A percentile compares a stretch with the other conserved stretches of the same genome.
Evolutionary conservation across 2,329 filamentous ascomycete genomes (phyloP).

Genomic region (Emergomyces orientalis): DNA sequence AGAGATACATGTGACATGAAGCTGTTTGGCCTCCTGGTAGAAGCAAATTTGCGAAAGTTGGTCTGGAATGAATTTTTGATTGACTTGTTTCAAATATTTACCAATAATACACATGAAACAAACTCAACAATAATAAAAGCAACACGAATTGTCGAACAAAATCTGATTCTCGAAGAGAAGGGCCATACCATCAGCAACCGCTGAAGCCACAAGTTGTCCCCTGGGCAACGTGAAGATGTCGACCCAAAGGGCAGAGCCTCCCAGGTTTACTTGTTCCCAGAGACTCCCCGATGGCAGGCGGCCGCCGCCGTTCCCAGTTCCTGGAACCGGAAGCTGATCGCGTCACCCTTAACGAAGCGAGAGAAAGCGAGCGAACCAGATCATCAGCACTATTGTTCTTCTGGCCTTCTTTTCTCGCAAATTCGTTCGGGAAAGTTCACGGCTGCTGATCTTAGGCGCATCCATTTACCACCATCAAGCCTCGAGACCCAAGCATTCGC

Average conservation of each 20-base stretch:
- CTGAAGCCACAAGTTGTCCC: too few species aligned
- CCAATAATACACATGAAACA: not conserved
- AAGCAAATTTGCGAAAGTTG: not conserved
- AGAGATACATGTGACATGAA: not conserved
- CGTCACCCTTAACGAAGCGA: not conserved
- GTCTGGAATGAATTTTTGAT: not conserved
- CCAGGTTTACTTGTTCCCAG: too few species aligned
- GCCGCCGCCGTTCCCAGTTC: not conserved
- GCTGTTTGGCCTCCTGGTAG: not conserved
- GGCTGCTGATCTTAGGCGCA: not conserved
- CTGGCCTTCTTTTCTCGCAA: not conserved
- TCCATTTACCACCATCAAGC: not conserved
- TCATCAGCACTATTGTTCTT: slow-evolving; percentile 1
- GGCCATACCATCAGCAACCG: not conserved
- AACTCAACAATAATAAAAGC: not conserved
- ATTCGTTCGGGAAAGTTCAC: not conserved
- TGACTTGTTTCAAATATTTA: not conserved
- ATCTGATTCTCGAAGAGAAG: not conserved
- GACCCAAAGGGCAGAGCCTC: not conserved
- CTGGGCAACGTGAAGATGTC: not conserved
- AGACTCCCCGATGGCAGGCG: not conserved
- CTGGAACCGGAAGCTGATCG: not conserved
- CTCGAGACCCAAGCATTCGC: not conserved
- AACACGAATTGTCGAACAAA: not conserved
- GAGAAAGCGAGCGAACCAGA: not conserved